Base-by-base conservation (phyloP, 2,329 filamentous ascomycete species). In the Calycina herbarum region DNA sequence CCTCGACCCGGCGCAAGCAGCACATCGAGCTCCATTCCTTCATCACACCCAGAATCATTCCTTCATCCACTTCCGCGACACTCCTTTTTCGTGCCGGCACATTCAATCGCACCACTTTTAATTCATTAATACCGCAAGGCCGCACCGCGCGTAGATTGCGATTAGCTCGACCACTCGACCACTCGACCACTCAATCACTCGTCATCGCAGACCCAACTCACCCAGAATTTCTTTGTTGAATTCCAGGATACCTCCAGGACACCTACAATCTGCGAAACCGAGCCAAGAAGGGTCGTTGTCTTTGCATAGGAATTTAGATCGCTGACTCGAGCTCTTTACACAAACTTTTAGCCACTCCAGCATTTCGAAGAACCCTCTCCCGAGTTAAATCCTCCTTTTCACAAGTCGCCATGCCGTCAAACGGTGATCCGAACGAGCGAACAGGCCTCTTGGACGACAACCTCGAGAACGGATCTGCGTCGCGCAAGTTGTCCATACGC, bases 391-490 rank as follows among this genome's bases (percentile, higher is more conserved):
- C 67, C 11, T 66, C 66, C 59, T 31, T 6, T 35, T 42, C 59
- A 35, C 59, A 24, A 57, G 40, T 29, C 64, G 60, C 54, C n/a
- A 70, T 69, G 68, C 31, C 63, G 45, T 33, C 64, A 65, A 72
- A 73, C 61, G 70, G 71, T 33, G 59, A 51, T 24, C 64, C 67
- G 57, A 69, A 65, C 57, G 74, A 75, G 65, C 66, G 57, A 31
- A 73, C 72, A 7, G 67, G 69, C n/a, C 61, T 75, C 62, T 65
- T 75, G 59, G 67, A 67, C 51, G 66, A 68, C 51, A 66, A 68
- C 17, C 64, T 66, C 11, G 60, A 69, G 54, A 69, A 71, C 65
- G 69, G 71, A 24, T 59, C 54, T 13, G 56, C 61, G 13, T 56
- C 57, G 51, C 65, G 62, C 35, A 66, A 72, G 64, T 51, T 66